These are phyloP conservation scores for Taiozyma sp. DNA, from an alignment of 1,139 yeast species.

Conservation along the genomic window DNA sequence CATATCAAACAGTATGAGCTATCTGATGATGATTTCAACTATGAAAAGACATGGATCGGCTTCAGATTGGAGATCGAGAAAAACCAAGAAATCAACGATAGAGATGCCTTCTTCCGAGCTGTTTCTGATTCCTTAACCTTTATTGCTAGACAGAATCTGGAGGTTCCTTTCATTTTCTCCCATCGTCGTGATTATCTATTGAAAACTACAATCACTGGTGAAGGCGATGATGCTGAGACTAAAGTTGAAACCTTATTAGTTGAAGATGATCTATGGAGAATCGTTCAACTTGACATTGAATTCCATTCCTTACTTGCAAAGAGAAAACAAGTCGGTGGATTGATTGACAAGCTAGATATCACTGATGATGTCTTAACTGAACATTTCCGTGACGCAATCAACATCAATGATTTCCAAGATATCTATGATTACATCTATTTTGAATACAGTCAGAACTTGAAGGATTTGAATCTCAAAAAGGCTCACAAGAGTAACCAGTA, in stretches of 20 bases:
- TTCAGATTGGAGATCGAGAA: slow-evolving; percentile 53
- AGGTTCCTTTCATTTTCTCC: slow-evolving; percentile 96
- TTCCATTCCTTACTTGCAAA: slow-evolving; percentile 84
- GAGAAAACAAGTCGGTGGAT: slow-evolving; percentile 55
- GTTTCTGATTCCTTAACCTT: slow-evolving; percentile 77
- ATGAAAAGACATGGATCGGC: slow-evolving; percentile 79
- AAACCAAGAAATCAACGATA: slow-evolving; percentile 23
- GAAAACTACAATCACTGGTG: slow-evolving; percentile 42
- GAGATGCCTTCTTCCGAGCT: slow-evolving; percentile 60
- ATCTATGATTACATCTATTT: slow-evolving; percentile 80
- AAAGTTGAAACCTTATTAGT: slow-evolving; percentile 51
- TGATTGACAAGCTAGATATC: slow-evolving; percentile 50
- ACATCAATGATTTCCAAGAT: slow-evolving; percentile 84
- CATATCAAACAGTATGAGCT: slow-evolving; percentile 62
- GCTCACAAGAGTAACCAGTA: slow-evolving; percentile 52
- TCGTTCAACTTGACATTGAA: slow-evolving; percentile 80
- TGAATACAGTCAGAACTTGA: slow-evolving; percentile 69
- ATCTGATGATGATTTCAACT: slow-evolving; percentile 59
- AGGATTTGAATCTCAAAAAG: slow-evolving; percentile 36
- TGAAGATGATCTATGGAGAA: slow-evolving; percentile 92
- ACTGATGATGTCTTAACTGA: slow-evolving; percentile 47
- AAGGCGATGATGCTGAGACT: slow-evolving; percentile 50
- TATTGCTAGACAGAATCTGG: slow-evolving; percentile 72
- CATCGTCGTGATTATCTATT: slow-evolving; percentile 88
- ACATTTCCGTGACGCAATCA: slow-evolving; percentile 47